These are phyloP conservation scores for Cicer arietinum DNA, from an alignment of 306 rosid genomes.

Conservation along the genomic window DNA sequence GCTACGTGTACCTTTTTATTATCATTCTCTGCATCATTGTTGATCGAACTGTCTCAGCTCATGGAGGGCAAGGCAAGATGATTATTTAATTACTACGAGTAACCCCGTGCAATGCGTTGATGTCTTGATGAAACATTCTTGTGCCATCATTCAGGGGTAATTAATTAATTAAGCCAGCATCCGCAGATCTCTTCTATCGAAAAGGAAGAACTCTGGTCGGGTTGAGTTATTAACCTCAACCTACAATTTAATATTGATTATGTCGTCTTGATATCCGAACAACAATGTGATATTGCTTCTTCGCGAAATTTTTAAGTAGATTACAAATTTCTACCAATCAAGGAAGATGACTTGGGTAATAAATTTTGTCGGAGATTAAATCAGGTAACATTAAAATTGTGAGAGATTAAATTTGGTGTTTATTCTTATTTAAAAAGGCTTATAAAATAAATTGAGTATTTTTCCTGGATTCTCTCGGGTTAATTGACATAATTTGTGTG, in stretches of 20 bases:
- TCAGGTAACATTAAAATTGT: no score
- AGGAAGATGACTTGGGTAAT: no score
- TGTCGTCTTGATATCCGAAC: neutral
- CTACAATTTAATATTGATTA: neutral
- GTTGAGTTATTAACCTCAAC: no score
- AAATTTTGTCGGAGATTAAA: no score
- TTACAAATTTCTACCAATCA: neutral
- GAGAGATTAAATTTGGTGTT: no score
- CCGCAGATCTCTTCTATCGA: no score
- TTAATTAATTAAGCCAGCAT: neutral
- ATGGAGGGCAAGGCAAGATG: neutral
- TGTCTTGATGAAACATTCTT: neutral
- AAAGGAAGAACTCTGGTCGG: no score
- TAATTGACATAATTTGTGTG: no score
- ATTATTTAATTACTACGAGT: conserved; percentile 10
- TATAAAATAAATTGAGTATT: no score
- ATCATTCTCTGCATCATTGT: neutral
- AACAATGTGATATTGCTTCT: neutral
- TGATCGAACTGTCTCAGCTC: neutral
- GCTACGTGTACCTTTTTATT: neutral
- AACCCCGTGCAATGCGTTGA: neutral
- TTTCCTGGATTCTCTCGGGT: no score
- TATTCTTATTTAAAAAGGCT: no score
- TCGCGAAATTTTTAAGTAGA: neutral
- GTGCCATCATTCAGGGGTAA: neutral